Evolutionary conservation across 192 early-diverging fungal genomes (phyloP).

Genomic region (Coemansia guatemalensis): DNA sequence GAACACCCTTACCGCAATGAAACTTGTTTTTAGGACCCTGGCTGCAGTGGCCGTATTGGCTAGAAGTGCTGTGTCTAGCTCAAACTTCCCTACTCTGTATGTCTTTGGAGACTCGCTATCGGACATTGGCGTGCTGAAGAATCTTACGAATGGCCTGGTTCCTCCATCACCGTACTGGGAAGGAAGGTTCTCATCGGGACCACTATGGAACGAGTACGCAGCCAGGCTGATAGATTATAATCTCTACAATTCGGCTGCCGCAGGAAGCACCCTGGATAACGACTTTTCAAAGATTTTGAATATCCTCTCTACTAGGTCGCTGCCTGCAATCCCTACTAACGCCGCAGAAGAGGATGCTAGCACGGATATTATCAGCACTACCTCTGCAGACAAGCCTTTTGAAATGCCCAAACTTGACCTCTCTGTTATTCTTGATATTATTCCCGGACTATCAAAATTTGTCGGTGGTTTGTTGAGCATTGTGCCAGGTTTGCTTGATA

Average conservation of each 20-base stretch:
- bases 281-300: slow-evolving; percentile 4
- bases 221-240: slow-evolving; percentile 5
- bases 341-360: no score
- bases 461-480: no score
- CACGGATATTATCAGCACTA: neutral
- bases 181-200: slow-evolving; percentile 19
- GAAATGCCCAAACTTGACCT: no score
- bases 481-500: no score
- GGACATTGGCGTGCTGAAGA: slow-evolving; percentile 20
- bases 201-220: slow-evolving; percentile 28
- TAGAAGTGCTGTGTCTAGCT: no score
- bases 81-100: slow-evolving; percentile 6
- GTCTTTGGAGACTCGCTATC: slow-evolving; percentile 34
- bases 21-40: no score
- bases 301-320: neutral
- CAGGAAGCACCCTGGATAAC: slow-evolving; percentile 7
- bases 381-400: no score
- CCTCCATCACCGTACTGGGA: slow-evolving; percentile 25
- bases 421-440: no score
- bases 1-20: no score
- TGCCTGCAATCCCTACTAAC: no score
- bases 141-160: slow-evolving; percentile 13
- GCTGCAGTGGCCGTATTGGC: no score
- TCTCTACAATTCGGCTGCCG: slow-evolving; percentile 18
- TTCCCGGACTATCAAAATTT: no score